These are phyloP conservation scores for Suillus tomentosus DNA, from an alignment of 768 basidiomycete species.

Conservation along the genomic window DNA sequence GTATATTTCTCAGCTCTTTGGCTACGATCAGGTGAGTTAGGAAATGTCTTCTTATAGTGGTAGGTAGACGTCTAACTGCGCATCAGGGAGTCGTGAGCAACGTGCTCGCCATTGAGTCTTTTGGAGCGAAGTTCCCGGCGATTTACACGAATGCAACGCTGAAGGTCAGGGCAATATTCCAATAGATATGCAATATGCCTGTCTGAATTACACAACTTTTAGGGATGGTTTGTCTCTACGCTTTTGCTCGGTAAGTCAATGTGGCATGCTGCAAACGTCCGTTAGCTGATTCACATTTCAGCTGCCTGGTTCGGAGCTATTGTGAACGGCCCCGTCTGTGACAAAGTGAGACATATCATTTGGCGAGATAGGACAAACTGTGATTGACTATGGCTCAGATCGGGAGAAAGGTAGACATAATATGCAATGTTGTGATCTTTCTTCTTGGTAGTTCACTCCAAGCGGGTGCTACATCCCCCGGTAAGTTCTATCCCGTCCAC, in stretches of 20 bases:
- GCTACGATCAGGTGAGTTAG: conserved; percentile 33
- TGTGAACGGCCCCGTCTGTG: conserved; percentile 33
- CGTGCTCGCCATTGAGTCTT: conserved; percentile 37
- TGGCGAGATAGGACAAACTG: not conserved
- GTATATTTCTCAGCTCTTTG: conserved; percentile 26
- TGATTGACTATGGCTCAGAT: conserved; percentile 18
- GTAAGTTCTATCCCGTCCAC: conserved; percentile 13
- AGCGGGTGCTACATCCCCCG: conserved; percentile 29
- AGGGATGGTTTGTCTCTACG: conserved; percentile 39
- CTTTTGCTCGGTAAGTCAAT: conserved; percentile 27
- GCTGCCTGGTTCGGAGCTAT: conserved; percentile 36
- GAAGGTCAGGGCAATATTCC: conserved; percentile 21
- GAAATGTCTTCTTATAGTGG: not conserved
- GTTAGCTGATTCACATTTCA: conserved; percentile 17
- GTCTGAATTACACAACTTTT: conserved; percentile 1
- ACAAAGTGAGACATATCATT: conserved; percentile 19
- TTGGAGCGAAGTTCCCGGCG: conserved; percentile 36
- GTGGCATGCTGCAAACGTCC: not conserved
- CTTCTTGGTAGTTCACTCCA: conserved; percentile 34
- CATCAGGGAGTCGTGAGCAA: conserved; percentile 35
- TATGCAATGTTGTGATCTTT: conserved; percentile 32
- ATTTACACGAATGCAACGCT: conserved; percentile 32
- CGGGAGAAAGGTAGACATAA: conserved; percentile 31
- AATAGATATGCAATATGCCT: not conserved
- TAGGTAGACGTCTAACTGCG: not conserved